Conservation (phyloP, 192 early-diverging fungal genomes). For the Umbelopsis sp. region DNA sequence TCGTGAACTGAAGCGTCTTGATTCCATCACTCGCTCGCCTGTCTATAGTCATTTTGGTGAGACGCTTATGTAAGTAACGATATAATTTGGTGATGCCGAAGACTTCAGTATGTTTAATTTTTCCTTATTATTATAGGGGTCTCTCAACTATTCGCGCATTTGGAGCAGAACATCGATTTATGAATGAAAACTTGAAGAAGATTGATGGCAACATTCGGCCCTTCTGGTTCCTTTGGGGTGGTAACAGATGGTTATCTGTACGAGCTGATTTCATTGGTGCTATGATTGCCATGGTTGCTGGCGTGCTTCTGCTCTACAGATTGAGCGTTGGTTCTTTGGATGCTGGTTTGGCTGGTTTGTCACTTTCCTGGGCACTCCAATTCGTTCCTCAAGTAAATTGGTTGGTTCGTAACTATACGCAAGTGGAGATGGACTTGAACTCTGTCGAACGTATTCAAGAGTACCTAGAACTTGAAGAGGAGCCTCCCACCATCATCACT, state of each 20-base stretch:
- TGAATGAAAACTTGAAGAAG: slow-evolving; percentile 56
- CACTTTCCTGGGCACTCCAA: slow-evolving; percentile 77
- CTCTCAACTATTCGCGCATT: slow-evolving; percentile 82
- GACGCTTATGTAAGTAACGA: slow-evolving; percentile 37
- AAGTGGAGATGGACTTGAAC: slow-evolving; percentile 86
- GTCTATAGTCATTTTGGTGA: slow-evolving; percentile 70
- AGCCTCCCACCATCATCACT: slow-evolving; percentile 63
- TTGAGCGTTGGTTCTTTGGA: slow-evolving; percentile 50
- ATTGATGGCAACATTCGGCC: slow-evolving; percentile 80
- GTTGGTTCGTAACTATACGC: slow-evolving; percentile 73
- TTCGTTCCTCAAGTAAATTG: slow-evolving; percentile 77
- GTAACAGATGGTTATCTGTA: slow-evolving; percentile 82
- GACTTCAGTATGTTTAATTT: slow-evolving; percentile 4
- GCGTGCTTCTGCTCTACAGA: slow-evolving; percentile 63
- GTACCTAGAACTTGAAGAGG: slow-evolving; percentile 79
- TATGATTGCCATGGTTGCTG: slow-evolving; percentile 36
- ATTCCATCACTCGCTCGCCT: slow-evolving; percentile 71
- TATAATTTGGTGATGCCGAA: background rate
- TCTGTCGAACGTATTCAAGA: slow-evolving; percentile 83
- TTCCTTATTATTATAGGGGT: slow-evolving; percentile 59
- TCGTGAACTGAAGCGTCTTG: slow-evolving; percentile 79
- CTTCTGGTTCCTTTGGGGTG: slow-evolving; percentile 78
- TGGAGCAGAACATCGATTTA: slow-evolving; percentile 64
- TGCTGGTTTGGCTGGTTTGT: slow-evolving; percentile 82
- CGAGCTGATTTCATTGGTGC: slow-evolving; percentile 36